Conservation (phyloP, 2,329 filamentous ascomycete genomes). For the Clarireedia homoeocarpa region DNA sequence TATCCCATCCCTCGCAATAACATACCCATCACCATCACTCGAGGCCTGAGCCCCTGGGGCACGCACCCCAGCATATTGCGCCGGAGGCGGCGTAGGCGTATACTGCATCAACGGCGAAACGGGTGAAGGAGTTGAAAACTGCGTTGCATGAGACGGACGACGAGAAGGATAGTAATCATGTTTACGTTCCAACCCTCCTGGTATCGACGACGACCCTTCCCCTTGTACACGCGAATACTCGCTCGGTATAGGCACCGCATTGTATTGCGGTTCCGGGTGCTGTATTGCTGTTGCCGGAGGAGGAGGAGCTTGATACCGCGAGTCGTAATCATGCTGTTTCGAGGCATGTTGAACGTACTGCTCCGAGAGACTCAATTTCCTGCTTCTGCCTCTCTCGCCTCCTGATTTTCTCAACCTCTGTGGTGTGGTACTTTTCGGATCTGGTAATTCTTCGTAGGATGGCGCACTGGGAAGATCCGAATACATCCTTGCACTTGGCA, state of each 20-base stretch:
- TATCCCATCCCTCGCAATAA: too few relatives aligned
- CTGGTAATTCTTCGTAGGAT: neutral
- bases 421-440: neutral
- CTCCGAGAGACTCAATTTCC: neutral
- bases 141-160: neutral
- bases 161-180: neutral
- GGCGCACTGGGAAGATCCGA: conserved; percentile 16
- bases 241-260: conserved; percentile 27
- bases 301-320: too few relatives aligned
- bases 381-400: neutral
- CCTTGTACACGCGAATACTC: conserved; percentile 26
- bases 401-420: neutral
- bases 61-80: too few relatives aligned
- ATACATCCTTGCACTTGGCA: conserved; percentile 21
- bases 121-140: neutral
- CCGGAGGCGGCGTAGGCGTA: neutral
- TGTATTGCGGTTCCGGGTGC: conserved; percentile 20
- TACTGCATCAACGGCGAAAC: neutral
- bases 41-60: too few relatives aligned
- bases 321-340: neutral
- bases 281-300: too few relatives aligned
- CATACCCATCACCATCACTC: too few relatives aligned
- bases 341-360: neutral
- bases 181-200: too few relatives aligned
- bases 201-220: conserved; percentile 19